Evolutionary conservation across 108 stramenopile genomes (phyloP).

Genomic region (Skeletonema potamos): DNA sequence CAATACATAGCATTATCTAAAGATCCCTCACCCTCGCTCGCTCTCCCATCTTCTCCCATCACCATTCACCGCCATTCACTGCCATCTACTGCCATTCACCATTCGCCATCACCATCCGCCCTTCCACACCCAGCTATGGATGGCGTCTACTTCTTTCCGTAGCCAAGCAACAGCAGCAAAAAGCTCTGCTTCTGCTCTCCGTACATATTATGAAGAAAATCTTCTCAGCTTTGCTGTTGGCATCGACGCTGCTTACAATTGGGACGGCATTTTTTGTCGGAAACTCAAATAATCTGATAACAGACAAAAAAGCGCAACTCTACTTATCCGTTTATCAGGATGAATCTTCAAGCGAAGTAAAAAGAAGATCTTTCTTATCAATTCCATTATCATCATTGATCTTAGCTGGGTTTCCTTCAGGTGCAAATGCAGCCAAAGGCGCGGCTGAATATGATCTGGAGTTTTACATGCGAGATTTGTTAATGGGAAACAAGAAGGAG

Average conservation of each 20-base stretch:
- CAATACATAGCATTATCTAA: no score
- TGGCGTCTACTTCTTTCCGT: no score
- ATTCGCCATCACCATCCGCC: no score
- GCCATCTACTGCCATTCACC: no score
- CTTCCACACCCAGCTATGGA: no score
- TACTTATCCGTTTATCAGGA: not conserved
- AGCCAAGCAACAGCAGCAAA: no score
- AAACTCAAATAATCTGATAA: not conserved
- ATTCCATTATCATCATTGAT: not conserved
- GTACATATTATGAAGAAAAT: no score
- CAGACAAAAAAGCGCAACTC: not conserved
- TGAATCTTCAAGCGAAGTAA: not conserved
- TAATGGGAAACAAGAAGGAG: slow-evolving; percentile 70
- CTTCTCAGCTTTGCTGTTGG: no score
- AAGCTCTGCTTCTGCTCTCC: no score
- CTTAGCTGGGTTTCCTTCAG: slow-evolving; percentile 6
- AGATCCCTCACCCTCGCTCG: no score
- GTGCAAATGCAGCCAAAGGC: slow-evolving; percentile 60
- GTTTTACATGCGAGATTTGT: slow-evolving; percentile 77
- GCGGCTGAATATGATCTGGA: slow-evolving; percentile 87
- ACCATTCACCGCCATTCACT: no score
- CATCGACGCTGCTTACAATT: not conserved
- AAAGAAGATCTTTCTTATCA: not conserved
- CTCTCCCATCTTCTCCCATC: no score
- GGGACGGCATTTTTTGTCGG: not conserved